phyloP scores from a whole-genome alignment of 805 yeast genomes.

The Zygoascus ofunaensis region DNA sequence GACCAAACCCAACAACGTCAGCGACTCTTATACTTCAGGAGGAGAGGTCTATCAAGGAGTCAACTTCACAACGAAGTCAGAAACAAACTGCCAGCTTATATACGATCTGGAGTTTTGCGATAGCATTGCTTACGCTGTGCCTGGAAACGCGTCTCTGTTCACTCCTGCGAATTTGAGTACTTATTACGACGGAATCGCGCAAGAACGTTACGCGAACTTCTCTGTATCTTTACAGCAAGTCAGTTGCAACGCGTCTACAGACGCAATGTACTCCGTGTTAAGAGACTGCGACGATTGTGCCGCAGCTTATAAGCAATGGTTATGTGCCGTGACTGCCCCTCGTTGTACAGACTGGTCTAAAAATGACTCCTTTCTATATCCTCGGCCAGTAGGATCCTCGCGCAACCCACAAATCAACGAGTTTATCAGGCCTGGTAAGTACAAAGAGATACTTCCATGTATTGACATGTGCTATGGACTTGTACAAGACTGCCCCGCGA shows the following conservation, averaged over 20 bases:
- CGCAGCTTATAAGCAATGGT: slow-evolving; percentile 69
- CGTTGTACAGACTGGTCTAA: slow-evolving; percentile 53
- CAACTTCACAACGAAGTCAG: slow-evolving; percentile 46
- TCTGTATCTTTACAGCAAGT: slow-evolving; percentile 65
- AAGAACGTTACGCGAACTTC: slow-evolving; percentile 51
- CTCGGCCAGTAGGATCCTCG: slow-evolving; percentile 41
- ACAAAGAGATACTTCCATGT: slow-evolving; percentile 83
- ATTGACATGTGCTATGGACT: slow-evolving; percentile 68
- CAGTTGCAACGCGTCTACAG: slow-evolving; percentile 57
- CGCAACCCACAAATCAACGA: slow-evolving; percentile 53
- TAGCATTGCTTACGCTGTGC: slow-evolving; percentile 82
- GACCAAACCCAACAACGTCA: slow-evolving; percentile 36
- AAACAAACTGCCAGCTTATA: slow-evolving; percentile 58
- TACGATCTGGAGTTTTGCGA: slow-evolving; percentile 69
- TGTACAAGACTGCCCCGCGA: slow-evolving; percentile 76
- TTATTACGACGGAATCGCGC: slow-evolving; percentile 59
- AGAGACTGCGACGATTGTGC: slow-evolving; percentile 66
- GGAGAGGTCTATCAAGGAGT: slow-evolving; percentile 55
- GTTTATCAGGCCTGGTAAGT: slow-evolving; percentile 46
- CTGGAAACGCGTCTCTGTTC: slow-evolving; percentile 37
- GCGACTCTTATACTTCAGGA: slow-evolving; percentile 2
- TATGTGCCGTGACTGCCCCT: slow-evolving; percentile 82
- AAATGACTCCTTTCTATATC: slow-evolving; percentile 29
- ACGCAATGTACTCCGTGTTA: slow-evolving; percentile 64
- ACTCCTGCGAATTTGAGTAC: slow-evolving; percentile 31